Evolutionary conservation across 1,139 yeast genomes (phyloP).

Genomic region (Nakaseomyces uthaithaninus): DNA sequence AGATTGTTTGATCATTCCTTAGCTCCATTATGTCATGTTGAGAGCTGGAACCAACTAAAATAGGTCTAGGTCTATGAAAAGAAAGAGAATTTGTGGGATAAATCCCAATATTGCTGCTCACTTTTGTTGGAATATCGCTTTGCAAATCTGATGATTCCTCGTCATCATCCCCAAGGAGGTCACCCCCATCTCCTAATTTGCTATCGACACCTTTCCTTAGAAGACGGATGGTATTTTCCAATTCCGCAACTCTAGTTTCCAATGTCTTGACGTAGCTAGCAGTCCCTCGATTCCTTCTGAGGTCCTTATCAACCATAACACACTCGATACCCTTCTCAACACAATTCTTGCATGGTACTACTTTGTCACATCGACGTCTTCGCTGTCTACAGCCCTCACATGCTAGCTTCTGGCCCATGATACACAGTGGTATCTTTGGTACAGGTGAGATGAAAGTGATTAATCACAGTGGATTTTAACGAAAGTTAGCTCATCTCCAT

Average conservation of each 20-base stretch:
- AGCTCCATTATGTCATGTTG: conserved; percentile 37
- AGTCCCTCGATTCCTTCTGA: conserved; percentile 43
- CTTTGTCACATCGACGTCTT: conserved; percentile 45
- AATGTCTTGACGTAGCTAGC: conserved; percentile 38
- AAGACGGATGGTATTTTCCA: conserved; percentile 14
- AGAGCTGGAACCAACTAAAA: conserved; percentile 7
- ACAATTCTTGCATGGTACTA: conserved; percentile 44
- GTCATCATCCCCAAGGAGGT: background rate
- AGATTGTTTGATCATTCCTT: conserved; percentile 40
- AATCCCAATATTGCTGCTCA: conserved; percentile 15
- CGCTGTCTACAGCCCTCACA: conserved; percentile 47
- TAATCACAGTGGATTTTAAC: too few species aligned
- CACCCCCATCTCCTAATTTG: background rate
- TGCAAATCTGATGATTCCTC: background rate
- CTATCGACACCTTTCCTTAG: conserved; percentile 14
- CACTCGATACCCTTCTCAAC: conserved; percentile 39
- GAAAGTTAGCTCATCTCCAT: too few species aligned
- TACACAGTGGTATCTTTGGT: too few species aligned
- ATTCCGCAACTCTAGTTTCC: conserved; percentile 22
- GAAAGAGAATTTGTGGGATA: conserved; percentile 25
- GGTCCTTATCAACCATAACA: conserved; percentile 38
- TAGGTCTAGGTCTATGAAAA: conserved; percentile 14
- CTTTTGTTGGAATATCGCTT: background rate
- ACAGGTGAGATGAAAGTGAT: too few species aligned
- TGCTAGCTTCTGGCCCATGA: conserved; percentile 18